Percentiles rank a stretch among this genome's conserved stretches.
phyloP scores from a whole-genome alignment of 2,329 filamentous ascomycete genomes.

The Stagonosporopsis tanaceti region DNA sequence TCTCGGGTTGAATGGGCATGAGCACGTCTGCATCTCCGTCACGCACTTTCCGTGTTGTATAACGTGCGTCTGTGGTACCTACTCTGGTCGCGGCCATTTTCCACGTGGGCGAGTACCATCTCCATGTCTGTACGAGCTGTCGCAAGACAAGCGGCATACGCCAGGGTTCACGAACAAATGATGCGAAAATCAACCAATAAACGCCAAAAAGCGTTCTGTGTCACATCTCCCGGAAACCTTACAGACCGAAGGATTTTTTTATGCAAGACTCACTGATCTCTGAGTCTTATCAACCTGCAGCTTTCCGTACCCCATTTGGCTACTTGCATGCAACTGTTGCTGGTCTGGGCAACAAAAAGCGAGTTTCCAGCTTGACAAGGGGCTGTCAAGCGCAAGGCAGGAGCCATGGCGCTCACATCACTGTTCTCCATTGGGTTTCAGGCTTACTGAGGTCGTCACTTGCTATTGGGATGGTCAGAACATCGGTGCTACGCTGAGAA shows the following conservation, averaged over 20 bases:
- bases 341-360: conserved; percentile 32
- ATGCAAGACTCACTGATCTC: conserved; percentile 3
- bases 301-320: conserved; percentile 14
- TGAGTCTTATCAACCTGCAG: conserved; percentile 20
- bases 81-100: not conserved
- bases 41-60: not conserved
- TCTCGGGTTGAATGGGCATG: conserved; percentile 15
- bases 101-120: conserved; percentile 7
- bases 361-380: conserved; percentile 24
- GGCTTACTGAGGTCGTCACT: not conserved
- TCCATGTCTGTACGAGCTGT: not conserved
- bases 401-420: not conserved
- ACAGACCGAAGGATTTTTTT: not conserved
- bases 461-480: not conserved
- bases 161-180: conserved; percentile 1
- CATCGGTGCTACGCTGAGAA: not conserved
- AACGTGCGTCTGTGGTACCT: conserved; percentile 6
- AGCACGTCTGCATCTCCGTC: conserved; percentile 3
- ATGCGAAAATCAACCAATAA: conserved; percentile 11
- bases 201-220: conserved; percentile 5
- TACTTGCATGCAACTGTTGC: conserved; percentile 25
- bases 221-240: conserved; percentile 2
- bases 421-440: not conserved
- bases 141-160: conserved; percentile 1
- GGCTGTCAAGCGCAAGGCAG: not conserved